Evolutionary conservation across 2,329 filamentous ascomycete genomes (phyloP), one percentile per base, ranked within the genome.

Genomic region (Sporothrix sp.): DNA sequence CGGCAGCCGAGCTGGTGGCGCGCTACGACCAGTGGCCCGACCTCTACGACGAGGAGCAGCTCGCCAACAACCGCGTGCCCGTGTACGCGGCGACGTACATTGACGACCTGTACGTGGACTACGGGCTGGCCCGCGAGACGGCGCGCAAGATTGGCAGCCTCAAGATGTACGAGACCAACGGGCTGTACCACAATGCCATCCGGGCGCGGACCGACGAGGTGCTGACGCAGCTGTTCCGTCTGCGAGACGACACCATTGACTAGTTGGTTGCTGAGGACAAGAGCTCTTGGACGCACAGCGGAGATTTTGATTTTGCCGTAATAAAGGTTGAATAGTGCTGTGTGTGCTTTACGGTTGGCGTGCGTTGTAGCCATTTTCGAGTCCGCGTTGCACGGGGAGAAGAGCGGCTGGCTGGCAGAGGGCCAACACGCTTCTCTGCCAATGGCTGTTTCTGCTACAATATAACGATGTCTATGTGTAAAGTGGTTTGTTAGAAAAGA

Each of bases 51-150:
- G 71, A 79, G 55, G 76, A 78, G 48, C 83, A 86, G 65, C 71
- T 96, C 43, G 75, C 74, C 16, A 77, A 74, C 59, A 96, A 96
- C 60, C 73, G 82, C 52, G 87, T 96, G 0, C 90, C 91, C 0
- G 81, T 95, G 0, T 96, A 93, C 61, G 85, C 89, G 1, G 87
- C 86, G 1, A 84, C 81, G 2, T 97, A 85, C 59, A 65, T 87
- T 4, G 84, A 95, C 56, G 89, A 95, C 63, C 93, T 96, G 86
- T 96, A 94, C 61, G 90, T 97, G 27, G 85, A 94, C 61, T 85
- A 79, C 58, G 79, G 79, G 7, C 69, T 89, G 50, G 84, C 86
- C 8, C 75, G 78, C 59, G 79, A 85, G 58, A 94, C 88, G 14
- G 87, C 87, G 9, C 70, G 69, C 36, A 77, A 82, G 61, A 85